Evolutionary conservation across 2,329 filamentous ascomycete species (phyloP), one percentile per base, ranked within the genome.

Genomic region (Verticillium longisporum): DNA sequence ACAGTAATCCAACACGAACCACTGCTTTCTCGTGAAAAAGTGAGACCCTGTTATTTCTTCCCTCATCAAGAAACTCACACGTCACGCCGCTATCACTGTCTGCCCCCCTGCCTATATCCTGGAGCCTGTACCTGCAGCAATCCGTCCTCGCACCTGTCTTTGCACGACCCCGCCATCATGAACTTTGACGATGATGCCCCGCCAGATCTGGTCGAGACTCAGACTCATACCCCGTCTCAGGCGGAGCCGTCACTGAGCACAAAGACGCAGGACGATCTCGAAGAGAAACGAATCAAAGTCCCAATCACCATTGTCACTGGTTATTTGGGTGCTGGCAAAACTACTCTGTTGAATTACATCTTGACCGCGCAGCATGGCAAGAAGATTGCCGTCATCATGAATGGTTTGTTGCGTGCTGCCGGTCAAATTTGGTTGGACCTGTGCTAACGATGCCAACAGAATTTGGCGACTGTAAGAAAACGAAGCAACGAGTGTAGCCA

Each of bases 311-410:
- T 95, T 64, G 88, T 95, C 10, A 95, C 91, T 59, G 91, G 95
- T 3, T 99, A 99, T 71, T 83, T 99, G 4, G 95, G 95, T 18
- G 92, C 95, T 9, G 95, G 95, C 18, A 99, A 99, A 76, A 98
- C 94, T 0, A 98, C 94, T 0, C 77, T 98, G 34, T 80, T 99
- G 62, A 98, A 99, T 74, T 97, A 98, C 73, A 98, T 99, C 64
- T 80, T 99, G 59, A 96, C 90, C 33, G 92, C 93, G 61, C 88
- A 94, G 63, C 95, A 99, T 81, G 94, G 94, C 73, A 98, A 98
- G 81, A 97, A 92, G 71, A 95, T 99, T 73, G 95, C 95, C 11
- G 95, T 99, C 14, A 98, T 99, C 61, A 85, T 99, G 79, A 99
- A 99, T 74, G 92, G 91, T 79, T 64, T 55, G 69, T 71, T 63